Conservation (phyloP, 345 rosid species). For the Eucalyptus cladocalyx region DNA sequence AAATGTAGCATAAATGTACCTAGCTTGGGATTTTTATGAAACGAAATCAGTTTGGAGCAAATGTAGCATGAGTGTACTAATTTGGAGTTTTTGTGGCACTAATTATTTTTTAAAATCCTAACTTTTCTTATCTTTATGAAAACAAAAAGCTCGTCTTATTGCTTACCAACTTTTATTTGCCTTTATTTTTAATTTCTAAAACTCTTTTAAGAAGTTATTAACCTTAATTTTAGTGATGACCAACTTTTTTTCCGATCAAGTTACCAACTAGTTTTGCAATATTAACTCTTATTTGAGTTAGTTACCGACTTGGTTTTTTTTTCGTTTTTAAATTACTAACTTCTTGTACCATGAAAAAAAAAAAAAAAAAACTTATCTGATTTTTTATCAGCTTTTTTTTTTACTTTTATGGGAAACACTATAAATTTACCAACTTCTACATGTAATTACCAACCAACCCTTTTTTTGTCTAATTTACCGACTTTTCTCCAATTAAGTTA, state of each 20-base stretch:
- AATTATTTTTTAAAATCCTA: not conserved
- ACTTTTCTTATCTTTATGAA: not conserved
- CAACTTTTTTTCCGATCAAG: not conserved
- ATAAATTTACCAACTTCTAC: not conserved
- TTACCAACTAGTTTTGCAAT: not conserved
- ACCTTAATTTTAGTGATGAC: not conserved
- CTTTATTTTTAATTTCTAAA: not conserved
- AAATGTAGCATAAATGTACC: not conserved
- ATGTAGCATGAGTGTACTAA: rapidly evolving
- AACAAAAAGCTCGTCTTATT: not conserved
- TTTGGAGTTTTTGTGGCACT: not conserved
- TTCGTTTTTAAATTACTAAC: not conserved
- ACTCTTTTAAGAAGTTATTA: not conserved
- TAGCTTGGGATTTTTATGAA: not conserved
- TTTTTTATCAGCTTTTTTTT: not conserved
- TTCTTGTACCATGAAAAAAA: not conserved
- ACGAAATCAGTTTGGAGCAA: not conserved
- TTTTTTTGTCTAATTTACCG: not conserved
- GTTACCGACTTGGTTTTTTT: not conserved
- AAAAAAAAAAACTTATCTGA: not conserved
- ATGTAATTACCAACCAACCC: not conserved
- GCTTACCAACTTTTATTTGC: not conserved
- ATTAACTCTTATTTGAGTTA: not conserved
- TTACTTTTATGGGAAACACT: not conserved
- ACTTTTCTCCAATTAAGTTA: not conserved